A percentile compares a stretch with the other conserved stretches of the same genome.
Evolutionary conservation across 306 rosid species (phyloP).

Genomic region (Dalbergia cochinchinensis): DNA sequence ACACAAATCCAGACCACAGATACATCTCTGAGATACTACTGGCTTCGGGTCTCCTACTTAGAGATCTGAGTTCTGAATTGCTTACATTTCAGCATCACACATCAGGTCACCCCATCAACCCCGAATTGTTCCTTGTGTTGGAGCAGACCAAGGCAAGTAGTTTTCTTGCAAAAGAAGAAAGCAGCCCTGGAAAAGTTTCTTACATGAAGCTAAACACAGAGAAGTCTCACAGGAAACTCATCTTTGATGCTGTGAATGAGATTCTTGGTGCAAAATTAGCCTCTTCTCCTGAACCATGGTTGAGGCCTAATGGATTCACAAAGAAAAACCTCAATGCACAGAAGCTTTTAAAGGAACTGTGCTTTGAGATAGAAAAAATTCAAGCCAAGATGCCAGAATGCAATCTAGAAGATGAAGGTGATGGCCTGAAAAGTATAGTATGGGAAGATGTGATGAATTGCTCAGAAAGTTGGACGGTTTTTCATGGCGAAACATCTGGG

Average conservation of each 20-base stretch:
- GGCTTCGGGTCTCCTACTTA: constrained; percentile 77
- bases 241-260: constrained; percentile 77
- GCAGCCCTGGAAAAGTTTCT: constrained; percentile 40
- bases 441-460: constrained; percentile 60
- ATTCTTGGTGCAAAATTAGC: constrained; percentile 61
- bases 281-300: constrained; percentile 57
- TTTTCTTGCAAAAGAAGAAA: constrained; percentile 57
- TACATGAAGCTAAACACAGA: constrained; percentile 48
- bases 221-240: constrained; percentile 68
- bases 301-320: constrained; percentile 57
- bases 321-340: constrained; percentile 63
- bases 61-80: constrained; percentile 65
- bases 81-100: constrained; percentile 72
- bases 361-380: constrained; percentile 62
- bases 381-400: constrained; percentile 55
- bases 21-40: constrained; percentile 75
- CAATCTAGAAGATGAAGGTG: constrained; percentile 59
- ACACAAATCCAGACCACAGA: constrained; percentile 73
- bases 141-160: constrained; percentile 77
- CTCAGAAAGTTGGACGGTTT: constrained; percentile 65
- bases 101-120: constrained; percentile 75
- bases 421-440: constrained; percentile 59
- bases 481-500: constrained; percentile 56
- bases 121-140: constrained; percentile 74
- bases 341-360: constrained; percentile 75